A percentile compares a stretch with the other conserved stretches of the same genome.
These are phyloP conservation scores for Calcarisporium arbuscula DNA, from an alignment of 2,329 filamentous ascomycete genomes.

Conservation along the genomic window DNA sequence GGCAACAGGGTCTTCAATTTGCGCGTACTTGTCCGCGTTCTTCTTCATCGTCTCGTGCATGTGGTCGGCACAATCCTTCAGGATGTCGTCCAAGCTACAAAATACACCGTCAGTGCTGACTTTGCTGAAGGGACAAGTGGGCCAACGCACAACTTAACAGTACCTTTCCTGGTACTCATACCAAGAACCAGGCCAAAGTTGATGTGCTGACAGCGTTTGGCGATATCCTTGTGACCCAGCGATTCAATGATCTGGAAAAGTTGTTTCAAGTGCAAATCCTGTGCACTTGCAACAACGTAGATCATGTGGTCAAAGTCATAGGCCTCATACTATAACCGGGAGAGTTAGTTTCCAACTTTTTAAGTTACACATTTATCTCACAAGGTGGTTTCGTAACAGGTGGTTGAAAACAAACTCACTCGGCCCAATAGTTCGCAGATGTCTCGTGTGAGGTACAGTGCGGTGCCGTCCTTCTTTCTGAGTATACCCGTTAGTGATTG, in stretches of 20 bases:
- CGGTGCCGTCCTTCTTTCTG: slow-evolving; percentile 64
- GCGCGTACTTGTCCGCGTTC: slow-evolving; percentile 84
- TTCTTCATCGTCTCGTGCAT: slow-evolving; percentile 98
- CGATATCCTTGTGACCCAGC: slow-evolving; percentile 61
- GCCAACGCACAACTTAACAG: slow-evolving; percentile 57
- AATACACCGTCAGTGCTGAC: not conserved
- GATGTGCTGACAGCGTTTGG: slow-evolving; percentile 62
- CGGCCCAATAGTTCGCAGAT: slow-evolving; percentile 68
- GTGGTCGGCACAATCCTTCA: slow-evolving; percentile 70
- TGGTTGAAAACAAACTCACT: slow-evolving; percentile 10
- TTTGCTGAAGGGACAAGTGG: not conserved
- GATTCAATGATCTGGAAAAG: slow-evolving; percentile 72
- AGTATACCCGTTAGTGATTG: slow-evolving; percentile 1
- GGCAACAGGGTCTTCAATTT: slow-evolving; percentile 75
- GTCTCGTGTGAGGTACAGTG: slow-evolving; percentile 72
- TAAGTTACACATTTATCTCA: too few relatives aligned
- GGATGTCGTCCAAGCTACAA: slow-evolving; percentile 30
- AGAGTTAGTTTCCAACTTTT: too few relatives aligned
- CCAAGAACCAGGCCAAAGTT: slow-evolving; percentile 68
- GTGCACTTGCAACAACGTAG: slow-evolving; percentile 67
- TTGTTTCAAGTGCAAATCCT: slow-evolving; percentile 67
- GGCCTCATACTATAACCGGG: slow-evolving; percentile 34
- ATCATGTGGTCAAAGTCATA: slow-evolving; percentile 73
- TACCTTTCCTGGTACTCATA: slow-evolving; percentile 66
- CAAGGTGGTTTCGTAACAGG: not conserved